Conservation (phyloP, 2,329 filamentous ascomycete genomes). For the Clonostachys rosea region DNA sequence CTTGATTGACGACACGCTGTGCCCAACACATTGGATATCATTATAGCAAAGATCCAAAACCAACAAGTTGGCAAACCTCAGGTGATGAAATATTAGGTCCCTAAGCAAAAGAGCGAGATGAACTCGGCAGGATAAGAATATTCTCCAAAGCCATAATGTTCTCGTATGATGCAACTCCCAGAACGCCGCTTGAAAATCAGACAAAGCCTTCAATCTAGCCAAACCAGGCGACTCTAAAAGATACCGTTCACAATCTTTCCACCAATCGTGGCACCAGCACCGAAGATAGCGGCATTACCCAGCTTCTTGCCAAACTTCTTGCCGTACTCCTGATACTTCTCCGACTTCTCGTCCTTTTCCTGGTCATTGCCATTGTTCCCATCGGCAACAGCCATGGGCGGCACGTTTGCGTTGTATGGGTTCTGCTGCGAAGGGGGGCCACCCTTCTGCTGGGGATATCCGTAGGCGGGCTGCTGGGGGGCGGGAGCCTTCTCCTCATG, state of each 20-base stretch:
- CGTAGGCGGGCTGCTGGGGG: slow-evolving; percentile 27
- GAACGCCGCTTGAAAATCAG: not conserved
- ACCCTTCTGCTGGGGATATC: slow-evolving; percentile 29
- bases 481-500: slow-evolving; percentile 46
- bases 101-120: too few relatives aligned
- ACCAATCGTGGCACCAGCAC: slow-evolving; percentile 87
- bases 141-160: too few relatives aligned
- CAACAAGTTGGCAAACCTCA: too few relatives aligned
- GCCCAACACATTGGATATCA: too few relatives aligned
- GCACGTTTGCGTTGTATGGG: slow-evolving; percentile 66
- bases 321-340: slow-evolving; percentile 68
- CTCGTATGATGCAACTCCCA: not conserved
- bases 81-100: too few relatives aligned
- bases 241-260: slow-evolving; percentile 88
- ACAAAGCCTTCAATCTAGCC: not conserved
- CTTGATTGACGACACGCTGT: too few relatives aligned
- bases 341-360: slow-evolving; percentile 39
- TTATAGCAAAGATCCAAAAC: too few relatives aligned
- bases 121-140: too few relatives aligned
- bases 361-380: slow-evolving; percentile 36
- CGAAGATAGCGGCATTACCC: slow-evolving; percentile 80
- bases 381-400: slow-evolving; percentile 69
- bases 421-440: slow-evolving; percentile 45
- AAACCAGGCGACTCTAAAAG: slow-evolving; percentile 48
- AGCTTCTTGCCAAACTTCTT: slow-evolving; percentile 96